Evolutionary conservation across 73 alveolate species (phyloP).

Genomic region (Paraurostyla sp.): DNA sequence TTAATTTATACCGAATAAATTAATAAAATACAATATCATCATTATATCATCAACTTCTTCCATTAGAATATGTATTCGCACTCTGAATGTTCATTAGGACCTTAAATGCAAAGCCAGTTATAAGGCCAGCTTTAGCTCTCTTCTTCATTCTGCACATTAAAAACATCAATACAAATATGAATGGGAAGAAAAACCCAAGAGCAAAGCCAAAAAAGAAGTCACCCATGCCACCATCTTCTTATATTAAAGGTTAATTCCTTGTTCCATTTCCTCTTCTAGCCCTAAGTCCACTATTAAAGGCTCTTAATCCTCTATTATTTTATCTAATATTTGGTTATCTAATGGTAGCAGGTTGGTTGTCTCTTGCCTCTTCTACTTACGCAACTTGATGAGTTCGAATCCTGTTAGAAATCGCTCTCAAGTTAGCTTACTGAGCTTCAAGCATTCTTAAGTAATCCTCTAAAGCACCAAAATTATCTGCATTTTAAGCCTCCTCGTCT

Average conservation of each 20-base stretch:
- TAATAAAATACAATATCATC: no score
- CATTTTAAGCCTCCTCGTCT: neutral
- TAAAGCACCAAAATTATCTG: neutral
- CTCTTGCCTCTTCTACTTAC: no score
- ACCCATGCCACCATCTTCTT: neutral
- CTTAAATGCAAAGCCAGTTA: neutral
- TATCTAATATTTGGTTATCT: neutral
- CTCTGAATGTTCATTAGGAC: no score
- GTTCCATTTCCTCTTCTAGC: neutral
- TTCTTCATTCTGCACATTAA: neutral
- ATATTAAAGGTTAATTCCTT: no score
- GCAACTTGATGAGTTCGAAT: neutral
- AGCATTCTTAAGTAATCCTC: neutral
- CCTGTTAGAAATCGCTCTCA: neutral
- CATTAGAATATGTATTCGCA: no score
- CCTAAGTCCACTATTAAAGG: neutral
- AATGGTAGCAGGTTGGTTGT: no score
- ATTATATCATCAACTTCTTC: no score
- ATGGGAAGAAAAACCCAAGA: constrained; percentile 19
- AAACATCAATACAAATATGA: neutral
- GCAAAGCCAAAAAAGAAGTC: neutral
- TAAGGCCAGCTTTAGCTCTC: neutral
- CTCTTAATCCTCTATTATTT: neutral
- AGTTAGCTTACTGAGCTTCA: neutral
- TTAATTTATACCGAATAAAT: no score